These are phyloP conservation scores for Salvia splendens DNA, from an alignment of 257 asterid species.

Conservation along the genomic window DNA sequence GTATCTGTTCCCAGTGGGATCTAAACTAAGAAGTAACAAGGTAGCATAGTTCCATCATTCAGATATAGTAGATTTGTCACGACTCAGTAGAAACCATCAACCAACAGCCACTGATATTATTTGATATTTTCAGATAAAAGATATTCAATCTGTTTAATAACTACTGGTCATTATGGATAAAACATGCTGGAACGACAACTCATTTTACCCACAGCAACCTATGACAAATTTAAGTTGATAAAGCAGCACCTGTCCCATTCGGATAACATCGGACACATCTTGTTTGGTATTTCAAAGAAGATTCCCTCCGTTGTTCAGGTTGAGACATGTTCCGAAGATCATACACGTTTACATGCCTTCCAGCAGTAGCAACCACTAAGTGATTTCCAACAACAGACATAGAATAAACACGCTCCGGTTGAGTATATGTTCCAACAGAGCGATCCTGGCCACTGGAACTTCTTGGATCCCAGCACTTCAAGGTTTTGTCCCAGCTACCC, in stretches of 20 bases:
- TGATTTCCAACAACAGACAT: slow-evolving; percentile 87
- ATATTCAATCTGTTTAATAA: not conserved
- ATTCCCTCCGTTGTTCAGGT: slow-evolving; percentile 92
- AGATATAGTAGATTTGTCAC: not conserved
- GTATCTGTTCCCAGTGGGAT: not conserved
- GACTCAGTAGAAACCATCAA: not conserved
- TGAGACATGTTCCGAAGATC: slow-evolving; percentile 94
- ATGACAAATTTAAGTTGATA: slow-evolving; percentile 25
- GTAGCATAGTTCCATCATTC: slow-evolving; percentile 1
- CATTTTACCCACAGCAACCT: not conserved
- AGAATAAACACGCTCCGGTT: slow-evolving; percentile 98
- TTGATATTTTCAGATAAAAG: not conserved
- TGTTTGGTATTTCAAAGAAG: slow-evolving; percentile 92
- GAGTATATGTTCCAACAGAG: slow-evolving; percentile 73
- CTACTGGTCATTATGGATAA: slow-evolving; percentile 1
- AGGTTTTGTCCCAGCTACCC: slow-evolving; percentile 97
- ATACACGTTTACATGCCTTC: slow-evolving; percentile 92
- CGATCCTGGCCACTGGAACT: slow-evolving; percentile 95
- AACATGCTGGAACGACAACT: not conserved
- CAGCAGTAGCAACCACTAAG: slow-evolving; percentile 93
- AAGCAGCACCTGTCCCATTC: slow-evolving; percentile 77
- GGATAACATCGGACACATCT: slow-evolving; percentile 94
- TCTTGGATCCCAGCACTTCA: slow-evolving; percentile 99
- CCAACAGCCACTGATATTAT: not conserved
- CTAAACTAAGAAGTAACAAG: not conserved